These are phyloP conservation scores for Picea engelmannii DNA, from an alignment of 83 land plant species.

Conservation along the genomic window DNA sequence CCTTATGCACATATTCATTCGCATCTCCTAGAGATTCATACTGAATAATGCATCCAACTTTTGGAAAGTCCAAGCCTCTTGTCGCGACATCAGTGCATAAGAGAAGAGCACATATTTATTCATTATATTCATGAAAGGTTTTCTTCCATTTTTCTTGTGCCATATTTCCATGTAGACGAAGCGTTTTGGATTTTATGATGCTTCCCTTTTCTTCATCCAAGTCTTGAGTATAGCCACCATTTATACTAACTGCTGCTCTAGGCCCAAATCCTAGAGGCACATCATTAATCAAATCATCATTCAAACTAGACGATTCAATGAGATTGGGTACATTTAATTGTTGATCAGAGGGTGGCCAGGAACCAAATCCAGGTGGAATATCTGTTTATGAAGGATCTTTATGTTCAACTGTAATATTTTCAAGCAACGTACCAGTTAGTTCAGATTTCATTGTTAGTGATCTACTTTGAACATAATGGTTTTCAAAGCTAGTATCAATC, in stretches of 20 bases:
- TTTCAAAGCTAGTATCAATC: not conserved
- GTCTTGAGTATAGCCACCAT: not conserved
- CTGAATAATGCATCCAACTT: no score
- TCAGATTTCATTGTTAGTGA: conserved; percentile 9
- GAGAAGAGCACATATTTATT: no score
- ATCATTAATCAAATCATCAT: conserved; percentile 13
- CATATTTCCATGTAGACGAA: no score
- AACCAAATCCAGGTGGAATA: conserved; percentile 88
- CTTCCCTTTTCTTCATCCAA: conserved; percentile 54
- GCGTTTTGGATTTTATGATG: no score
- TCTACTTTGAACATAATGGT: not conserved
- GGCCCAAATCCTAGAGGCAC: conserved; percentile 18
- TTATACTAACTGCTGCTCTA: not conserved
- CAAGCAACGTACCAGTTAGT: not conserved
- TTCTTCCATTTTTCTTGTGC: no score
- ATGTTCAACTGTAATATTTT: conserved; percentile 13
- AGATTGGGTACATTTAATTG: not conserved
- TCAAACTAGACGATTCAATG: not conserved
- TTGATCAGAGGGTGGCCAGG: conserved; percentile 24
- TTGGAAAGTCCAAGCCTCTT: no score
- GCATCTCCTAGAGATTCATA: no score
- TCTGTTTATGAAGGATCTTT: conserved; percentile 53
- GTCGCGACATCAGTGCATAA: no score
- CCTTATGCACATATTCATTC: no score
- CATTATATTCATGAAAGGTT: no score